A percentile compares a stretch with the other conserved stretches of the same genome.
Conservation (phyloP, 2,329 filamentous ascomycete species). For the Penicillium sclerotiorum region DNA sequence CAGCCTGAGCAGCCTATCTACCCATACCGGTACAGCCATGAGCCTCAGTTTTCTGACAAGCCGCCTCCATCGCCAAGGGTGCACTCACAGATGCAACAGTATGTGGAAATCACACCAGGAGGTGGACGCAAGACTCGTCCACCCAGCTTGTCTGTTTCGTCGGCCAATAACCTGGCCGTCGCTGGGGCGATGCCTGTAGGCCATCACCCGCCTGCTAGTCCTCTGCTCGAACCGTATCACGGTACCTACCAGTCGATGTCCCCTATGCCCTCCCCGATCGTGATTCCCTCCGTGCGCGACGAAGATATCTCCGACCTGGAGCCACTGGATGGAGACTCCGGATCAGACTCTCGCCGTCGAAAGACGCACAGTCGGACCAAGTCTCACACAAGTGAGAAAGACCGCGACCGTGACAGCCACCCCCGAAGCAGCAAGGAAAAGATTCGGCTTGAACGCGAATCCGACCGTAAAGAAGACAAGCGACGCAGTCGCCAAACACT, state of each 20-base stretch:
- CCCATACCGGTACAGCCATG: conserved; percentile 26
- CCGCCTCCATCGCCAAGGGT: conserved; percentile 2
- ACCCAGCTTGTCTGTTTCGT: conserved; percentile 40
- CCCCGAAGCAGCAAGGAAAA: conserved; percentile 25
- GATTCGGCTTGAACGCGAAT: conserved; percentile 25
- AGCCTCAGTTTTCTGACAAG: conserved; percentile 18
- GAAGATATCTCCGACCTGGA: conserved; percentile 59
- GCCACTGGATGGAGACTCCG: conserved; percentile 36
- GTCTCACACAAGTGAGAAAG: conserved; percentile 22
- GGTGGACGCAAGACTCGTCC: conserved; percentile 30
- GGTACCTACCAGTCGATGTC: conserved; percentile 94
- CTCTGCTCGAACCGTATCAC: conserved; percentile 86
- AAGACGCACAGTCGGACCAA: conserved; percentile 31
- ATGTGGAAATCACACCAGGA: conserved; percentile 39
- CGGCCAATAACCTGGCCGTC: conserved; percentile 43
- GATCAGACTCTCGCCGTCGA: conserved; percentile 30
- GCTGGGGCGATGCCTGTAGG: conserved; percentile 25
- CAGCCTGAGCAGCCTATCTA: conserved; percentile 21
- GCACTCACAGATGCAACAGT: conserved; percentile 28
- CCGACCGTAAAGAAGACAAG: conserved; percentile 31
- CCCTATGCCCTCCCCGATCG: conserved; percentile 82
- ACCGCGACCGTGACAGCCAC: conserved; percentile 18
- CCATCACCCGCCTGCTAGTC: conserved; percentile 70
- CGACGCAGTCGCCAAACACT: conserved; percentile 24
- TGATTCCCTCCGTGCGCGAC: conserved; percentile 60